phyloP scores from a whole-genome alignment of 352 stramenopile species.

The Globisporangium cederbergense region DNA sequence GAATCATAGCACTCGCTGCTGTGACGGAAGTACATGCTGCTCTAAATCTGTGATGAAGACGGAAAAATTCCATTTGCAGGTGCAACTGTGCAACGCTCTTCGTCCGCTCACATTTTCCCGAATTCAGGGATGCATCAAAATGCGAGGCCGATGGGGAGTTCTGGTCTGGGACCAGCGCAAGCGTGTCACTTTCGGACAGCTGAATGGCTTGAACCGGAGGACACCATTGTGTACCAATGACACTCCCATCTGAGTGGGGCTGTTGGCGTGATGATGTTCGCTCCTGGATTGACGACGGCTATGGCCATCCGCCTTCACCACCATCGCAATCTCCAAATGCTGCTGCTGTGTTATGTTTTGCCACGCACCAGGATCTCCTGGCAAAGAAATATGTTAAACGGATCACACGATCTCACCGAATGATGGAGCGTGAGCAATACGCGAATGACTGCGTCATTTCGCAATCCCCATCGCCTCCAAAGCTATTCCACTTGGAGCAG shows the following conservation, averaged over 20 bases:
- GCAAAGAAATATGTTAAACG: not conserved
- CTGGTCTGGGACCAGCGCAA: conserved; percentile 3
- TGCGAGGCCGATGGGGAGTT: not conserved
- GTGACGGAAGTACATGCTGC: not conserved
- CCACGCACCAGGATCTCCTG: not conserved
- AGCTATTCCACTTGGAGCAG: no score
- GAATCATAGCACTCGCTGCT: no score
- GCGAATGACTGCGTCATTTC: not conserved
- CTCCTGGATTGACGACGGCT: no score
- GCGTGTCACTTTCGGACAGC: not conserved
- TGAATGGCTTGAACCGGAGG: not conserved
- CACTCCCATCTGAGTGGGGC: not conserved
- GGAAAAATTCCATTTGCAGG: not conserved
- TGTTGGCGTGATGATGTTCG: no score
- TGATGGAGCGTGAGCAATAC: not conserved
- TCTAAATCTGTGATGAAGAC: not conserved
- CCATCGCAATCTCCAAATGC: not conserved
- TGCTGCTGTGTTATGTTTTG: not conserved
- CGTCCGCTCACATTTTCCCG: not conserved
- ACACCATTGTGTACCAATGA: not conserved
- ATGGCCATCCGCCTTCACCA: no score
- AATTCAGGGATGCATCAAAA: not conserved
- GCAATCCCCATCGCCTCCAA: no score
- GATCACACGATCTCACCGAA: not conserved
- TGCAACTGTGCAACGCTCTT: conserved; percentile 2